These are phyloP conservation scores for Hibiscus trionum DNA, from an alignment of 345 rosid species.

Conservation along the genomic window DNA sequence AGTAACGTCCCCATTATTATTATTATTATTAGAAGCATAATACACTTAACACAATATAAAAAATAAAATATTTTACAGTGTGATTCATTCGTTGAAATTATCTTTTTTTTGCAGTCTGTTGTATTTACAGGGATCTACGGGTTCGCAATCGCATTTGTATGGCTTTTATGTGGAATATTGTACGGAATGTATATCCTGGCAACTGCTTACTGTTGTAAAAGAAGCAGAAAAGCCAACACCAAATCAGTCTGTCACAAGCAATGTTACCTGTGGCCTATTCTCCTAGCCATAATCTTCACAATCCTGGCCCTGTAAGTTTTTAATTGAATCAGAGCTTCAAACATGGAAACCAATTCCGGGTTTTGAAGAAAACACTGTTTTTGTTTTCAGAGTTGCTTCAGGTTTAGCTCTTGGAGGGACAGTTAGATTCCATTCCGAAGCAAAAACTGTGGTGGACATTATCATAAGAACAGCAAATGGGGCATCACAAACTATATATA, in stretches of 20 bases:
- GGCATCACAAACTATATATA: conserved; percentile 42
- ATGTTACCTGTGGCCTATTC: conserved; percentile 31
- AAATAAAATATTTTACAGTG: too few relatives aligned
- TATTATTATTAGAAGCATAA: too few relatives aligned
- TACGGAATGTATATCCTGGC: conserved; percentile 28
- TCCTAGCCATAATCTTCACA: conserved; percentile 35
- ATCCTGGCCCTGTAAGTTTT: conserved; percentile 47
- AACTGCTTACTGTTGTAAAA: conserved; percentile 22
- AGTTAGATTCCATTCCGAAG: conserved; percentile 39
- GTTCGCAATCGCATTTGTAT: conserved; percentile 36
- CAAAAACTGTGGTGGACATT: conserved; percentile 36
- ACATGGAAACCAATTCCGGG: neutral
- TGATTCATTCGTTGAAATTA: too few relatives aligned
- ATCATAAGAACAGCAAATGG: conserved; percentile 49
- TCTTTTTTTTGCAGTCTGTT: conserved; percentile 39
- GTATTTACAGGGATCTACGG: conserved; percentile 55
- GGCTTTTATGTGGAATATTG: conserved; percentile 43
- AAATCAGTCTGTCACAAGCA: conserved; percentile 21
- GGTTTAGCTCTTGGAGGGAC: conserved; percentile 59
- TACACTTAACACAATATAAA: too few relatives aligned
- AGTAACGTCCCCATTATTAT: neutral
- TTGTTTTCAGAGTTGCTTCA: conserved; percentile 37
- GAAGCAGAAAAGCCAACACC: conserved; percentile 21
- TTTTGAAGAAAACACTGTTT: neutral
- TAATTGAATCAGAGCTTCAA: neutral